Evolutionary conservation across 2,329 filamentous ascomycete species (phyloP).

Genomic region (Monilinia fructigena): DNA sequence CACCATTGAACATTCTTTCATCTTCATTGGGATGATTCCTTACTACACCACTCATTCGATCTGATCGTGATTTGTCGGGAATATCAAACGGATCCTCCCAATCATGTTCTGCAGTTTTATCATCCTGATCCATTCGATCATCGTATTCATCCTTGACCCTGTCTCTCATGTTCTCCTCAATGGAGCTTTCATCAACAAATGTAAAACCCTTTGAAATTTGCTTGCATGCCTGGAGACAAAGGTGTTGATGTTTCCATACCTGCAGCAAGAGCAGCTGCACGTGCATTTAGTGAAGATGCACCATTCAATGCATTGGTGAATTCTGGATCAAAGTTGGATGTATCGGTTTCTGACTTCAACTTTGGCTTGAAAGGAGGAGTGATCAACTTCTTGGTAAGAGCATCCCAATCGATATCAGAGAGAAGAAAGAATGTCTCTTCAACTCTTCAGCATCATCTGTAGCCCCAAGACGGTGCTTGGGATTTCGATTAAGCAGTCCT

Average conservation of each 20-base stretch:
- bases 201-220: slow-evolving; percentile 99
- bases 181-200: slow-evolving; percentile 94
- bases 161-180: slow-evolving; percentile 78
- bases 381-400: slow-evolving; percentile 83
- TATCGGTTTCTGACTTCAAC: slow-evolving; percentile 91
- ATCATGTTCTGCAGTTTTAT: slow-evolving; percentile 45
- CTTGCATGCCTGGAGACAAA: slow-evolving; percentile 90
- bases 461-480: slow-evolving; percentile 89
- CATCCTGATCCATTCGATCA: slow-evolving; percentile 57
- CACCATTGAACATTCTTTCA: slow-evolving; percentile 60
- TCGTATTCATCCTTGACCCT: slow-evolving; percentile 53
- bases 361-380: slow-evolving; percentile 97
- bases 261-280: slow-evolving; percentile 80
- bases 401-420: slow-evolving; percentile 94
- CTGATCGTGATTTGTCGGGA: slow-evolving; percentile 45
- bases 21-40: slow-evolving; percentile 56
- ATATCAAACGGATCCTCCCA: slow-evolving; percentile 46
- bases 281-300: slow-evolving; percentile 84
- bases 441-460: slow-evolving; percentile 89
- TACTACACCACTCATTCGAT: slow-evolving; percentile 64
- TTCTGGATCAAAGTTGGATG: slow-evolving; percentile 97
- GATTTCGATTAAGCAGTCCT: slow-evolving; percentile 93
- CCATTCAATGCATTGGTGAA: slow-evolving; percentile 93
- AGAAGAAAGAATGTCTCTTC: slow-evolving; percentile 92
- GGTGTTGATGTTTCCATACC: slow-evolving; percentile 89